Evolutionary conservation across 176 grass and related monocot species (phyloP).

Genomic region (Alopecurus myosuroides): DNA sequence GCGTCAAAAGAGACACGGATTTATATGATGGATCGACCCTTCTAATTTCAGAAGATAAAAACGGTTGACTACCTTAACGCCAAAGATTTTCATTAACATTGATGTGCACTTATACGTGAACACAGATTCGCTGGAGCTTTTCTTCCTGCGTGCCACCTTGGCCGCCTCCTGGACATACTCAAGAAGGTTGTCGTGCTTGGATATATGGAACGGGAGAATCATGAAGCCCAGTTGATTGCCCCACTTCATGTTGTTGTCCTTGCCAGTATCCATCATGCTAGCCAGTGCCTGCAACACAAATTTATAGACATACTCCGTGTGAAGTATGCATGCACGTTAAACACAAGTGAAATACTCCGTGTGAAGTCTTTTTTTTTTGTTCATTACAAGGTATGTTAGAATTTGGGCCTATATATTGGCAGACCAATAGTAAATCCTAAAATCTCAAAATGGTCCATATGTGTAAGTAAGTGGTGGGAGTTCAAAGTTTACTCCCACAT

Average conservation of each 20-base stretch:
- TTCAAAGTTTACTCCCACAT: too few relatives aligned
- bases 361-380: too few relatives aligned
- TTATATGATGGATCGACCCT: too few relatives aligned
- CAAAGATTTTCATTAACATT: constrained; percentile 49
- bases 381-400: too few relatives aligned
- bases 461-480: too few relatives aligned
- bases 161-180: constrained; percentile 48
- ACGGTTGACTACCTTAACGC: constrained; percentile 43
- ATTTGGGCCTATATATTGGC: too few relatives aligned
- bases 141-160: constrained; percentile 49
- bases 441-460: too few relatives aligned
- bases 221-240: constrained; percentile 66
- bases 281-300: constrained; percentile 61
- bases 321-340: too few relatives aligned
- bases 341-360: too few relatives aligned
- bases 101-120: constrained; percentile 47
- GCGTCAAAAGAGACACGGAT: too few relatives aligned
- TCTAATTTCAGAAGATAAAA: background rate
- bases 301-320: too few relatives aligned
- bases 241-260: constrained; percentile 41
- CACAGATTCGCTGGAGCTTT: constrained; percentile 64
- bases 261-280: constrained; percentile 52
- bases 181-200: constrained; percentile 38
- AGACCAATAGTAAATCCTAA: too few relatives aligned
- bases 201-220: constrained; percentile 44